phyloP scores from a whole-genome alignment of 2,329 filamentous ascomycete species.

The Leptographium radiaticola region DNA sequence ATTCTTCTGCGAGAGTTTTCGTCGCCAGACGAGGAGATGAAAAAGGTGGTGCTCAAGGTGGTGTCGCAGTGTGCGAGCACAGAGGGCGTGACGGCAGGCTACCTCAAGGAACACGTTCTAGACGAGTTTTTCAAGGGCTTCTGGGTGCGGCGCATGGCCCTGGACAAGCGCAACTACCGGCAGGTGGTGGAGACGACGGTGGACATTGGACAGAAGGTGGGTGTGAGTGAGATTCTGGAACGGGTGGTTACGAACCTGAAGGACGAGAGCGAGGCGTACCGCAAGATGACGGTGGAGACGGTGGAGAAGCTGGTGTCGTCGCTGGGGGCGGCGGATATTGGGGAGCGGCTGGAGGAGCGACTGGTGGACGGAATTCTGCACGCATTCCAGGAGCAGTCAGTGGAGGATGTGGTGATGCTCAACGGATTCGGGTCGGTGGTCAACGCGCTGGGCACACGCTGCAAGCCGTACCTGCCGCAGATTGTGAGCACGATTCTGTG shows the following conservation, averaged over 20 bases:
- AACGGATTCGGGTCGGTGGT: slow-evolving; percentile 98
- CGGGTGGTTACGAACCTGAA: slow-evolving; percentile 91
- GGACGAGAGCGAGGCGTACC: slow-evolving; percentile 93
- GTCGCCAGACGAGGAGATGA: slow-evolving; percentile 98
- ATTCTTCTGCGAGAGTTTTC: slow-evolving; percentile 92
- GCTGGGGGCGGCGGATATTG: slow-evolving; percentile 85
- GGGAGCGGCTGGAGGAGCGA: slow-evolving; percentile 81
- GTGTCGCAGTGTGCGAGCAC: slow-evolving; percentile 92
- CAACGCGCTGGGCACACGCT: slow-evolving; percentile 82
- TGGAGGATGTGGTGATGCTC: slow-evolving; percentile 90
- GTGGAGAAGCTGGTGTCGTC: slow-evolving; percentile 93
- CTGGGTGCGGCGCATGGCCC: slow-evolving; percentile 92
- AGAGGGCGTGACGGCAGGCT: slow-evolving; percentile 85
- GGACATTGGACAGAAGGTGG: slow-evolving; percentile 95
- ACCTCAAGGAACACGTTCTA: slow-evolving; percentile 88
- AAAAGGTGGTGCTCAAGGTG: slow-evolving; percentile 96
- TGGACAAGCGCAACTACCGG: slow-evolving; percentile 95
- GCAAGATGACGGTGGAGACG: slow-evolving; percentile 98
- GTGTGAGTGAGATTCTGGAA: slow-evolving; percentile 87
- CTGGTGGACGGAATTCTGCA: slow-evolving; percentile 91
- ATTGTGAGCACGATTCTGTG: slow-evolving; percentile 95
- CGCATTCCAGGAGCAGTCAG: slow-evolving; percentile 94
- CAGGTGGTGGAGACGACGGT: slow-evolving; percentile 98
- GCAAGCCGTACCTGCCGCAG: slow-evolving; percentile 92
- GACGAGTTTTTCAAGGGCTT: slow-evolving; percentile 98